Percentiles rank a stretch among this genome's conserved stretches.
These are phyloP conservation scores for Tagetes erecta DNA, from an alignment of 129 eudicot species.

Conservation along the genomic window DNA sequence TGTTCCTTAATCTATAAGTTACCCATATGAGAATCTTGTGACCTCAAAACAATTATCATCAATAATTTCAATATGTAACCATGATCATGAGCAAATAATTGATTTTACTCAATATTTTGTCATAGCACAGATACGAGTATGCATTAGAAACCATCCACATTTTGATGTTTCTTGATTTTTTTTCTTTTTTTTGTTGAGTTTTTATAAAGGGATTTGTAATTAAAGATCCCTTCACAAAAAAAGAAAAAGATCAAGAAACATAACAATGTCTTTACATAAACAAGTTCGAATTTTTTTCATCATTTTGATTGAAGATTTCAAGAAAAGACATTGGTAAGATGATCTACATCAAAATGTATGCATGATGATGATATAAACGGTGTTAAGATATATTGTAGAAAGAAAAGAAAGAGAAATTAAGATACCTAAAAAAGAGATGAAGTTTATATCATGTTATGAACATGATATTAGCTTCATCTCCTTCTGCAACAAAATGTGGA, in stretches of 20 bases:
- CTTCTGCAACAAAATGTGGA: slow-evolving; percentile 22
- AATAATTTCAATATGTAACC: not conserved
- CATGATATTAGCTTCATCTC: slow-evolving; percentile 13
- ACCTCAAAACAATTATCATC: not conserved
- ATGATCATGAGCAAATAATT: not conserved
- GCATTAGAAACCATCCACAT: slow-evolving; percentile 6
- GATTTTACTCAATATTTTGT: not conserved
- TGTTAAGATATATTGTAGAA: not conserved
- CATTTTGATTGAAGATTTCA: not conserved
- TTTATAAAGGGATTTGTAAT: too few relatives aligned
- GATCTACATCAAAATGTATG: slow-evolving; percentile 4
- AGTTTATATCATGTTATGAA: slow-evolving; percentile 10
- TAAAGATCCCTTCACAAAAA: too few relatives aligned
- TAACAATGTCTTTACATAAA: slow-evolving; percentile 3
- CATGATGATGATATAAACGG: not conserved
- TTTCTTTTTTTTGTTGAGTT: too few relatives aligned
- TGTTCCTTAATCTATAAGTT: not conserved
- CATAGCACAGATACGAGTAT: not conserved
- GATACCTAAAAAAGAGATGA: slow-evolving; percentile 15
- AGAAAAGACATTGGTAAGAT: slow-evolving; percentile 6
- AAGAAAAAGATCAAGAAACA: not conserved
- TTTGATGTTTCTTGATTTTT: not conserved
- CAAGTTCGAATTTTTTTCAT: not conserved
- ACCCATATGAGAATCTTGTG: slow-evolving; percentile 11
- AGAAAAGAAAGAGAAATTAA: not conserved